These are phyloP conservation scores for Stemphylium lycopersici DNA, from an alignment of 2,329 filamentous ascomycete genomes.

Conservation along the genomic window DNA sequence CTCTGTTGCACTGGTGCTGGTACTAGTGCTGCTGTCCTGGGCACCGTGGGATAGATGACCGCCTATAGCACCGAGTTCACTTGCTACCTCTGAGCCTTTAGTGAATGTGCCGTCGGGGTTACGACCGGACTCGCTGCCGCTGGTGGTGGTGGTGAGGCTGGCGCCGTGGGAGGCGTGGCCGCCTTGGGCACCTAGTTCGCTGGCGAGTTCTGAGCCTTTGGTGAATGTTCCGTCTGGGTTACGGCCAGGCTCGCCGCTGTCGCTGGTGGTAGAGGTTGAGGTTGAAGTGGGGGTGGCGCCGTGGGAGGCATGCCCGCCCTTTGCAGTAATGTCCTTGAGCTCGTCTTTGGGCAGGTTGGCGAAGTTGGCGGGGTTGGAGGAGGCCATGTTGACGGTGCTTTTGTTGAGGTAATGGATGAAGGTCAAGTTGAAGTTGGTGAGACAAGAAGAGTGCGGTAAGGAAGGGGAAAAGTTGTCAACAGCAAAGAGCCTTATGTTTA, in stretches of 20 bases:
- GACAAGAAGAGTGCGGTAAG: neutral
- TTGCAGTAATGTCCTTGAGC: conserved; percentile 56
- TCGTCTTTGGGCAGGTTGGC: conserved; percentile 60
- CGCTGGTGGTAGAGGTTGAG: neutral
- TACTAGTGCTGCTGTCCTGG: neutral
- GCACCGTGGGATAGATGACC: conserved; percentile 42
- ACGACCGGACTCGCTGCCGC: conserved; percentile 29
- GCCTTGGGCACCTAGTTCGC: conserved; percentile 47
- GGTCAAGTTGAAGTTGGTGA: neutral
- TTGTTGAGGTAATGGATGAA: neutral
- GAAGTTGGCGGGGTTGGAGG: conserved; percentile 59
- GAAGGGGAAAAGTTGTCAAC: neutral
- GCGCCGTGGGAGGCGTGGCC: conserved; percentile 43
- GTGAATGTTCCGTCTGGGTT: conserved; percentile 50
- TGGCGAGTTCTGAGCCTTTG: conserved; percentile 46
- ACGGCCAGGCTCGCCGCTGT: conserved; percentile 30
- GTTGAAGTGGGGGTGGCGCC: conserved; percentile 15
- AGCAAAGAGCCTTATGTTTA: conserved; percentile 13
- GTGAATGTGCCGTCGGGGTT: conserved; percentile 50
- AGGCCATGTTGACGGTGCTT: conserved; percentile 38
- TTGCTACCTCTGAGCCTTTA: conserved; percentile 46
- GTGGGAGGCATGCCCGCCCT: conserved; percentile 55
- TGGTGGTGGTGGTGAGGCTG: neutral
- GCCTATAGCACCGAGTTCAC: conserved; percentile 47
- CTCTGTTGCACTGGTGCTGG: neutral